A percentile compares a stretch with the other conserved stretches of the same genome.
phyloP scores from a whole-genome alignment of 768 basidiomycete species.

The Favolaschia claudopus region DNA sequence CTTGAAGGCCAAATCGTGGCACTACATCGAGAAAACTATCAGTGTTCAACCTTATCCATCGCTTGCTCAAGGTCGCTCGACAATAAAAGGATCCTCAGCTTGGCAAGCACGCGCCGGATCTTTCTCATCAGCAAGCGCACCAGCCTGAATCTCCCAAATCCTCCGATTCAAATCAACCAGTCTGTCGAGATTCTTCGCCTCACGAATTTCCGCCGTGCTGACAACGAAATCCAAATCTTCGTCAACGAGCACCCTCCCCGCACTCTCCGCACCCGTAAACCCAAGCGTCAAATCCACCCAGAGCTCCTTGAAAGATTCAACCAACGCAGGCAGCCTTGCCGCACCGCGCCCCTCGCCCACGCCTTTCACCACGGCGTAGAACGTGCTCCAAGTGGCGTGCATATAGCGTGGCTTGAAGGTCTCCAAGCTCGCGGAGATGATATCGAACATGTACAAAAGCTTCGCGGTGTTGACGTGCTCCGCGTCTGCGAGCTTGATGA shows the following conservation, averaged over 20 bases:
- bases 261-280: constrained; percentile 20
- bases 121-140: constrained; percentile 14
- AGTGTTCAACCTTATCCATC: too few relatives aligned
- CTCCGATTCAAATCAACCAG: constrained; percentile 17
- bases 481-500: constrained; percentile 32
- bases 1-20: too few relatives aligned
- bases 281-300: constrained; percentile 27
- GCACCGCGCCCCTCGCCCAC: constrained; percentile 26
- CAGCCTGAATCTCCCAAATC: constrained; percentile 25
- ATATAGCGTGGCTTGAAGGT: constrained; percentile 32
- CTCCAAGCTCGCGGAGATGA: constrained; percentile 23
- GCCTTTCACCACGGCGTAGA: constrained; percentile 32
- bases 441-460: constrained; percentile 34
- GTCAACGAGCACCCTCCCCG: constrained; percentile 18
- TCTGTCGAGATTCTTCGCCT: constrained; percentile 21
- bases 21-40: too few relatives aligned
- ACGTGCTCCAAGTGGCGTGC: constrained; percentile 33
- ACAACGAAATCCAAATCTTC: constrained; percentile 26
- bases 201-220: constrained; percentile 20
- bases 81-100: constrained; percentile 10
- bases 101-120: constrained; percentile 16
- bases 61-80: not conserved
- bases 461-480: constrained; percentile 33
- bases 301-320: constrained; percentile 20
- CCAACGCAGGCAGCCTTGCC: not conserved